Evolutionary conservation across 192 early-diverging fungal genomes (phyloP).

Genomic region (Allomyces arbusculus): DNA sequence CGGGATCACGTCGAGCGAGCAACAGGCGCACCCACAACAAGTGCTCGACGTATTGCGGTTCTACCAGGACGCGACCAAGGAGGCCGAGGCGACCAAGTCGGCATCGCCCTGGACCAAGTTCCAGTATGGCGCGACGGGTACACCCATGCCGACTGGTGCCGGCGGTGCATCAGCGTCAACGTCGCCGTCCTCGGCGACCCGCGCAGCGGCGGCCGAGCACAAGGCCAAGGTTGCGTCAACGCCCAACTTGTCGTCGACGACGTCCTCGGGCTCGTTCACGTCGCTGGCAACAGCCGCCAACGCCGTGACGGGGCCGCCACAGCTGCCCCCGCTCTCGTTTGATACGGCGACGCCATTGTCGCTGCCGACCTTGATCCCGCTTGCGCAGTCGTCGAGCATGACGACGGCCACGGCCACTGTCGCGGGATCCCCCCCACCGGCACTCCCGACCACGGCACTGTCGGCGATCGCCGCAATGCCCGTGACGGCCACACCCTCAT

Average conservation of each 20-base stretch:
- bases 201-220: no score
- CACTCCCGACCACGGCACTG: not conserved
- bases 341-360: not conserved
- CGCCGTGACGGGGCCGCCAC: not conserved
- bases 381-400: not conserved
- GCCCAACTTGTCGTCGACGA: no score
- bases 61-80: not conserved
- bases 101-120: not conserved
- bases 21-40: slow-evolving; percentile 31
- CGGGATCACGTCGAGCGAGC: slow-evolving; percentile 32
- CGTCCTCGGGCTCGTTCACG: no score
- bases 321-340: not conserved
- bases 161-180: no score
- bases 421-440: not conserved
- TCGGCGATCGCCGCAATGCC: not conserved
- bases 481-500: not conserved
- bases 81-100: not conserved
- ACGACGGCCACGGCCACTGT: not conserved
- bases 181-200: no score
- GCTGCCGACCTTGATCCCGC: not conserved
- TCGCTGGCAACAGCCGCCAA: no score
- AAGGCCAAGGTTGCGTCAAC: no score
- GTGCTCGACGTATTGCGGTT: slow-evolving; percentile 29
- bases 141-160: not conserved
- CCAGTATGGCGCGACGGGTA: not conserved